phyloP scores from a whole-genome alignment of 2,329 filamentous ascomycete genomes.

The Penicillium sp. region DNA sequence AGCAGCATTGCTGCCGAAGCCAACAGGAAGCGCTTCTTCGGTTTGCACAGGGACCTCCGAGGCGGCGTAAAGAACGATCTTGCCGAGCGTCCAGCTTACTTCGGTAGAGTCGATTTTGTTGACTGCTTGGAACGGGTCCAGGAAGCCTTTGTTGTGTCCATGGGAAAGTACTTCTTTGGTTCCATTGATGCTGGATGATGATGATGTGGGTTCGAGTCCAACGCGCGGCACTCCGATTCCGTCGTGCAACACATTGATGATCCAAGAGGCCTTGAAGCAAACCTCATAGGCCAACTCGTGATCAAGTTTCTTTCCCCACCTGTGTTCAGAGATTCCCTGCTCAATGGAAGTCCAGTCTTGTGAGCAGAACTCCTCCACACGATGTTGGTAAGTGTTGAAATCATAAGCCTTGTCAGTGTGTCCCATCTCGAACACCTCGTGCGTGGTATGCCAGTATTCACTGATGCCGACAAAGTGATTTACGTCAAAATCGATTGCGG shows the following conservation, averaged over 20 bases:
- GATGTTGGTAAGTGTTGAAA: slow-evolving; percentile 83
- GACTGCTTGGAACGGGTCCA: slow-evolving; percentile 88
- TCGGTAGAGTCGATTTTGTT: slow-evolving; percentile 91
- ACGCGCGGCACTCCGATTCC: slow-evolving; percentile 91
- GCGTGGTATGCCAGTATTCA: slow-evolving; percentile 98
- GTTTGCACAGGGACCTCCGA: slow-evolving; percentile 76
- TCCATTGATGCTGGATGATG: slow-evolving; percentile 64
- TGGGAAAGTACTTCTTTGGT: slow-evolving; percentile 72
- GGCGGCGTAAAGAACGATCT: slow-evolving; percentile 93
- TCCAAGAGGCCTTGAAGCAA: slow-evolving; percentile 97
- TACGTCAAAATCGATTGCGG: slow-evolving; percentile 93
- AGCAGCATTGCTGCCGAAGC: slow-evolving; percentile 85
- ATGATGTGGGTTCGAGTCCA: slow-evolving; percentile 69
- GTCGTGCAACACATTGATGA: slow-evolving; percentile 95
- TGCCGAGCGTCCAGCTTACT: slow-evolving; percentile 95
- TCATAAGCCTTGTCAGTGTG: slow-evolving; percentile 84
- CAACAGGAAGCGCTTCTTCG: slow-evolving; percentile 72
- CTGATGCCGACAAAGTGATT: slow-evolving; percentile 98
- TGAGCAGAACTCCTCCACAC: slow-evolving; percentile 83
- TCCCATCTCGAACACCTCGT: slow-evolving; percentile 83
- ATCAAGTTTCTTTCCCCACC: slow-evolving; percentile 77
- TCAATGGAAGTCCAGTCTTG: slow-evolving; percentile 81
- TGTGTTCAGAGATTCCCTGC: slow-evolving; percentile 64
- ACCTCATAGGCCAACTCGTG: slow-evolving; percentile 78
- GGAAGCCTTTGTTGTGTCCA: slow-evolving; percentile 74